Evolutionary conservation across 2,329 filamentous ascomycete species (phyloP).

Genomic region (Colletotrichum tabaci): DNA sequence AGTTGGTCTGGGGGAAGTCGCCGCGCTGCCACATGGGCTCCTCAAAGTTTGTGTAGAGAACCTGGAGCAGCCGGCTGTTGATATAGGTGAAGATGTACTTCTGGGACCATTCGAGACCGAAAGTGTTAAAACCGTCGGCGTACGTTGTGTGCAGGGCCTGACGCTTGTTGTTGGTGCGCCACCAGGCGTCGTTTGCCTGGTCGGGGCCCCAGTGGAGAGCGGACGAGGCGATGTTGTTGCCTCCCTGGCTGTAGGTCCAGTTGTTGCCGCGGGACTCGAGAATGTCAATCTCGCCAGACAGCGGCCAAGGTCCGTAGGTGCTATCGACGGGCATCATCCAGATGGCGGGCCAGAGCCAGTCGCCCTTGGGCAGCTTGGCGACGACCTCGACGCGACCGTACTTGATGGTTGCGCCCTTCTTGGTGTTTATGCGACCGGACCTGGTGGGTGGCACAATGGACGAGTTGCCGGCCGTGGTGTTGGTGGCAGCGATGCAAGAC

Average conservation of each 20-base stretch:
- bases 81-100: slow-evolving; percentile 92
- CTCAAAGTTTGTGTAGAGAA: slow-evolving; percentile 84
- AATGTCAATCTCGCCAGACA: slow-evolving; percentile 88
- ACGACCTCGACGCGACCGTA: slow-evolving; percentile 87
- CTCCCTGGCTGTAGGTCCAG: slow-evolving; percentile 80
- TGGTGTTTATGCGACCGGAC: slow-evolving; percentile 85
- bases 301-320: slow-evolving; percentile 83
- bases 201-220: slow-evolving; percentile 88
- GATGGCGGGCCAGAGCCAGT: slow-evolving; percentile 95
- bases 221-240: slow-evolving; percentile 85
- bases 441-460: slow-evolving; percentile 84
- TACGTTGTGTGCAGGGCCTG: slow-evolving; percentile 83
- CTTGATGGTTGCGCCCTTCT: slow-evolving; percentile 78
- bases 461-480: slow-evolving; percentile 78
- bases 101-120: slow-evolving; percentile 87
- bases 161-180: slow-evolving; percentile 85
- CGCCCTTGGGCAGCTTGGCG: slow-evolving; percentile 81
- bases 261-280: slow-evolving; percentile 87
- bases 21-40: slow-evolving; percentile 78
- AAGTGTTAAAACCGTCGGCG: slow-evolving; percentile 78
- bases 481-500: slow-evolving; percentile 79
- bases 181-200: slow-evolving; percentile 81
- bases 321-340: slow-evolving; percentile 86
- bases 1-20: slow-evolving; percentile 73
- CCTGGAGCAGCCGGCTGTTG: slow-evolving; percentile 84